phyloP scores from a whole-genome alignment of 2,329 filamentous ascomycete genomes.

The Aureobasidium melanogenum region DNA sequence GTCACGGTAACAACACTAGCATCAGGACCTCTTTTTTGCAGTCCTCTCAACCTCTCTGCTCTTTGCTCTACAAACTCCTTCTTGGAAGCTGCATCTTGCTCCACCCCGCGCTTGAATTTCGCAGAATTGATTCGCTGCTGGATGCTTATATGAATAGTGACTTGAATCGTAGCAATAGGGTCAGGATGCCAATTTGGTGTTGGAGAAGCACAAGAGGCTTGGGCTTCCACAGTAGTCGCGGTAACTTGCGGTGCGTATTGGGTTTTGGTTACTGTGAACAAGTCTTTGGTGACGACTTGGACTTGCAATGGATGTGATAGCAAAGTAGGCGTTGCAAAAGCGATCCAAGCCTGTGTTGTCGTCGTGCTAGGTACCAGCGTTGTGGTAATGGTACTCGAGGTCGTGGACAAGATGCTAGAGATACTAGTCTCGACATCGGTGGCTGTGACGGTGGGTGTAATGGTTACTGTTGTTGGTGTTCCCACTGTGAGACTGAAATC shows the following conservation, averaged over 20 bases:
- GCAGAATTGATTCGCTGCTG: neutral
- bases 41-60: neutral
- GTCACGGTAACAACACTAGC: neutral
- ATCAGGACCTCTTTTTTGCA: neutral
- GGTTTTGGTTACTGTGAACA: neutral
- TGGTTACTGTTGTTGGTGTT: conserved; percentile 25
- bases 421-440: neutral
- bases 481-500: conserved; percentile 30
- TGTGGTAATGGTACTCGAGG: neutral
- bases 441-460: conserved; percentile 15
- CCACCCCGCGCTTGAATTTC: neutral
- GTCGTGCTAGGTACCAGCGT: neutral
- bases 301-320: neutral
- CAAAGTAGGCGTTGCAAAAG: neutral
- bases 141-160: neutral
- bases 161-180: neutral
- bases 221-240: neutral
- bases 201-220: neutral
- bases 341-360: neutral
- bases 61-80: neutral
- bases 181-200: neutral
- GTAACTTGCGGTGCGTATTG: neutral
- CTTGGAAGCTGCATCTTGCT: neutral
- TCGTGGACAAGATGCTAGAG: neutral
- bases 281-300: neutral